Conservation (phyloP, 495 filamentous ascomycete species). For the Letharia lupina region DNA sequence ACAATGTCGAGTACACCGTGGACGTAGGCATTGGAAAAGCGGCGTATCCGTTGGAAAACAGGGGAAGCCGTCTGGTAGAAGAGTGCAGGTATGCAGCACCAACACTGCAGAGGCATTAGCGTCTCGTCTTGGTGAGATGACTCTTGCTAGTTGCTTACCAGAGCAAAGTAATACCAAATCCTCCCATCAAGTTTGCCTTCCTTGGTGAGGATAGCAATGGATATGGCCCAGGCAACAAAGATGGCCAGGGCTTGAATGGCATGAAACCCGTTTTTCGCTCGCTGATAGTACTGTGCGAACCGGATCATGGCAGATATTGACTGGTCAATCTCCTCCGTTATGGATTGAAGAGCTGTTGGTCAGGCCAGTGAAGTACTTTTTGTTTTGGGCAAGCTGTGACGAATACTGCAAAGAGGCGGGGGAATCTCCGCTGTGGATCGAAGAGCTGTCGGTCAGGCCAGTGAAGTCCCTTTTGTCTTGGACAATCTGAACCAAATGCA, state of each 20-base stretch:
- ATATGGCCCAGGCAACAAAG: conserved; percentile 63
- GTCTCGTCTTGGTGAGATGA: neutral
- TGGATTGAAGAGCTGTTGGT: neutral
- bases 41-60: conserved; percentile 70
- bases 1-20: conserved; percentile 67
- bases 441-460: neutral
- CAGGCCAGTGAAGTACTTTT: neutral
- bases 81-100: conserved; percentile 71
- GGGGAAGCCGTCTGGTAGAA: conserved; percentile 79
- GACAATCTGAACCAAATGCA: neutral
- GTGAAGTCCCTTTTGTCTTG: neutral
- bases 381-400: neutral
- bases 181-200: conserved; percentile 55
- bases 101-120: conserved; percentile 51
- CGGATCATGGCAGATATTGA: neutral
- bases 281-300: conserved; percentile 16
- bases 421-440: neutral
- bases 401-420: neutral
- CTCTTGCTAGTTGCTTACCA: conserved; percentile 48
- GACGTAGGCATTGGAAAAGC: conserved; percentile 73
- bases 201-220: conserved; percentile 64
- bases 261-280: conserved; percentile 40
- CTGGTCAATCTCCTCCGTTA: neutral
- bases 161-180: conserved; percentile 64
- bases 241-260: conserved; percentile 55